Evolutionary conservation across 495 filamentous ascomycete genomes (phyloP), one percentile per base, ranked within the genome.

Genomic region (Lasiosphaeris hirsuta): DNA sequence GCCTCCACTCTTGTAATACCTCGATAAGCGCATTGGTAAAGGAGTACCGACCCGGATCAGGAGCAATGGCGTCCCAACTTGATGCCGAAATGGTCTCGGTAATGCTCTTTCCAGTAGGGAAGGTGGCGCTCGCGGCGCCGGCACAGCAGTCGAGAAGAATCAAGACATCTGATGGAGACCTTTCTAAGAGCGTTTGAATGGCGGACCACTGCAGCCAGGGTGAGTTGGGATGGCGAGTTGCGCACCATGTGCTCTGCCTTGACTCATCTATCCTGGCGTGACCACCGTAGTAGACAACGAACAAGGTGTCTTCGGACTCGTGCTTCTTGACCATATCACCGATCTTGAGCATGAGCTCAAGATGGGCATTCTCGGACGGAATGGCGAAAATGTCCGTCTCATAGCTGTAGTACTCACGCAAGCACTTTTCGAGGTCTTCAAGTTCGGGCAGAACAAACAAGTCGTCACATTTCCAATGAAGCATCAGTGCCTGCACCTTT

Each of bases 381-480:
- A 83, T 81, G 50, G 71, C 61, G 53, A 78, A 82, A 49, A 68
- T 69, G 38, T 80, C 76, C 10, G 76, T 78, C 33, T 71, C 65
- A 54, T 76, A 82, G 59, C 58, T 62, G 60, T 81, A 82, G 19
- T 76, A 69, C 41, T 76, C 67, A 13, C 69, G 69, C n/a, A 83
- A 60, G 46, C 80, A 78, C 42, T 70, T 71, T 42, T 76, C 74
- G 41, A 83, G 61, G 15, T 79, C 75, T 58, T 78, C 70, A 30
- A 81, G 68, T 66, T 81, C 78, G 18, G 73, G 76, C 1, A 78
- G 64, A 14, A 81, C 76, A 50, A 79, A 78, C 51, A 82, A 62
- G 59, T 83, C 79, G 51, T 83, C 80, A 44, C 73, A 78, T 39
- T 72, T 71, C 81, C 81, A 84, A 63, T 80, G 78, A 17, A 84